Conservation (phyloP, 345 rosid species). For the Corchorus olitorius region DNA sequence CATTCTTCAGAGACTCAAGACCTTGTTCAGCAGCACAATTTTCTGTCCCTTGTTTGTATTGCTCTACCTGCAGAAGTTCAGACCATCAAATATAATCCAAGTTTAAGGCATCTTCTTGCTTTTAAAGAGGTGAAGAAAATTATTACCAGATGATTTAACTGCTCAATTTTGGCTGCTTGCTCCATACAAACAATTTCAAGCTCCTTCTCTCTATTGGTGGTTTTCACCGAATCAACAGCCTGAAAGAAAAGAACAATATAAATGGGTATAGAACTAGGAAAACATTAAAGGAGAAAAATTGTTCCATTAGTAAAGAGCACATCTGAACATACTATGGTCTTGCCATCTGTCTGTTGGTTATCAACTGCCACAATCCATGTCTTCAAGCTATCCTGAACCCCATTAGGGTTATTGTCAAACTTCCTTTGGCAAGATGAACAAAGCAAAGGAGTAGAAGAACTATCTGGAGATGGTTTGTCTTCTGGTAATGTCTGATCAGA, state of each 20-base stretch:
- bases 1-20: slow-evolving; percentile 29
- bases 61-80: slow-evolving; percentile 54
- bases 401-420: slow-evolving; percentile 36
- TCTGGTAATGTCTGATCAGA: slow-evolving; percentile 48
- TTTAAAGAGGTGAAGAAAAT: slow-evolving; percentile 18
- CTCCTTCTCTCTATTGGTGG: slow-evolving; percentile 50
- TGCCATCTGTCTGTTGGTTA: slow-evolving; percentile 17
- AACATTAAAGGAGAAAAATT: background rate
- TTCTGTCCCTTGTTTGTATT: slow-evolving; percentile 48
- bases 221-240: slow-evolving; percentile 42
- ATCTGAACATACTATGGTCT: slow-evolving; percentile 29
- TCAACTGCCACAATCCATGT: slow-evolving; percentile 43
- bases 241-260: slow-evolving; percentile 34
- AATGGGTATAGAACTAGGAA: background rate
- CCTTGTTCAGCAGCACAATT: slow-evolving; percentile 26
- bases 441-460: slow-evolving; percentile 39
- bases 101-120: background rate
- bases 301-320: background rate
- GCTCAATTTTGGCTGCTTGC: slow-evolving; percentile 83
- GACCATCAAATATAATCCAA: slow-evolving; percentile 12
- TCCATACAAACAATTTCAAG: slow-evolving; percentile 69
- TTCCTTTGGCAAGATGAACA: slow-evolving; percentile 73
- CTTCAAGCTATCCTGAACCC: slow-evolving; percentile 59
- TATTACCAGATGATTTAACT: slow-evolving; percentile 57
- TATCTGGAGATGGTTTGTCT: slow-evolving; percentile 36